Percentiles rank a stretch among this genome's conserved stretches.
Conservation (phyloP, 805 yeast genomes). For the Ogataea paraovalis region DNA sequence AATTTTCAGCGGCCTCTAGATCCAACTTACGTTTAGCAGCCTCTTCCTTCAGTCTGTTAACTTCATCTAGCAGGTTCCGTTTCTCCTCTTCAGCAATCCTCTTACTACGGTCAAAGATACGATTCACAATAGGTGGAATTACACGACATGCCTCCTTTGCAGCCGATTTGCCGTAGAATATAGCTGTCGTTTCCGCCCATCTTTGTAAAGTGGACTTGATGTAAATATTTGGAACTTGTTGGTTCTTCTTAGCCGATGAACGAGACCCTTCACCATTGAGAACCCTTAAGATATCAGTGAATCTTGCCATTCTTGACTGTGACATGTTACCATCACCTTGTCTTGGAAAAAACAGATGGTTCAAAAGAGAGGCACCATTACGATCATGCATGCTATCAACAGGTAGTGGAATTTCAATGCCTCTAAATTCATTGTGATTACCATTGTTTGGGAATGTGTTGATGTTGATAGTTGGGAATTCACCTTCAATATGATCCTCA, state of each 20-base stretch:
- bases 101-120: conserved; percentile 47
- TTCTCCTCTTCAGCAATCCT: conserved; percentile 31
- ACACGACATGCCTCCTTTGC: conserved; percentile 33
- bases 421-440: conserved; percentile 8
- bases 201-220: conserved; percentile 49
- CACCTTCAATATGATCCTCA: conserved; percentile 8
- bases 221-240: conserved; percentile 19
- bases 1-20: conserved; percentile 33
- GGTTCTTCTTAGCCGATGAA: conserved; percentile 10
- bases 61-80: conserved; percentile 23
- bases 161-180: conserved; percentile 44
- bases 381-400: conserved; percentile 6
- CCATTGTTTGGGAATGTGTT: conserved; percentile 7
- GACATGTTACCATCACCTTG: conserved; percentile 6
- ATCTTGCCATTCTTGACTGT: conserved; percentile 14
- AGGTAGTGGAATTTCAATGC: conserved; percentile 10
- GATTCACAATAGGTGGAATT: conserved; percentile 41
- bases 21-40: conserved; percentile 17
- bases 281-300: conserved; percentile 18
- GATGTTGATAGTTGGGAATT: conserved; percentile 9
- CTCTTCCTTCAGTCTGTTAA: conserved; percentile 27
- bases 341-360: conserved; percentile 10
- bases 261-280: conserved; percentile 12
- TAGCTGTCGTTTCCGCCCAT: conserved; percentile 58
- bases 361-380: conserved; percentile 9